Percentiles rank a stretch among this genome's conserved stretches.
These are phyloP conservation scores for Sicyos edulis DNA, from an alignment of 306 rosid species.

Conservation along the genomic window DNA sequence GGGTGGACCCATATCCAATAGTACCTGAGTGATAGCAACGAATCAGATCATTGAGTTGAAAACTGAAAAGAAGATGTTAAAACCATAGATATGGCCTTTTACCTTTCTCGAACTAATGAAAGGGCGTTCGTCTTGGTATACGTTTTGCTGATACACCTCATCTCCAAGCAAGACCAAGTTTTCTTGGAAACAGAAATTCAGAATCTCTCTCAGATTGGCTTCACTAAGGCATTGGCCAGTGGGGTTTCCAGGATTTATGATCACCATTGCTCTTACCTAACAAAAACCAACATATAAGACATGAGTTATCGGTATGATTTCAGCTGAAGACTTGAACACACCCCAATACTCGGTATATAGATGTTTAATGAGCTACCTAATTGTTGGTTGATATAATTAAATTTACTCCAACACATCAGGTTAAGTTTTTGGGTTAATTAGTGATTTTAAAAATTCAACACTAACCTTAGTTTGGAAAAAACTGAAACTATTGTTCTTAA, in stretches of 20 bases:
- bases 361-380: no score
- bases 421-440: no score
- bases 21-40: conserved; percentile 44
- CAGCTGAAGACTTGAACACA: neutral
- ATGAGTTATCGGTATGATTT: neutral
- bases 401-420: no score
- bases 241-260: conserved; percentile 96
- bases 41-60: conserved; percentile 18
- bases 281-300: conserved; percentile 26
- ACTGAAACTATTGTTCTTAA: neutral
- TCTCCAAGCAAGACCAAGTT: conserved; percentile 88
- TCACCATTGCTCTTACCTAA: conserved; percentile 98
- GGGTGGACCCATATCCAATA: conserved; percentile 81
- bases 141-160: conserved; percentile 93
- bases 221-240: conserved; percentile 94
- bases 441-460: no score
- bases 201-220: conserved; percentile 66
- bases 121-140: conserved; percentile 96
- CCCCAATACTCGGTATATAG: no score
- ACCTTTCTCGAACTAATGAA: conserved; percentile 88
- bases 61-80: conserved; percentile 20
- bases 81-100: conserved; percentile 11
- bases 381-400: no score
- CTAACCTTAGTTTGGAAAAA: no score
- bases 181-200: conserved; percentile 74